Percentiles rank a stretch among this genome's conserved stretches.
These are phyloP conservation scores for Aspergillus aculeatus DNA, from an alignment of 2,329 filamentous ascomycete genomes.

Conservation along the genomic window DNA sequence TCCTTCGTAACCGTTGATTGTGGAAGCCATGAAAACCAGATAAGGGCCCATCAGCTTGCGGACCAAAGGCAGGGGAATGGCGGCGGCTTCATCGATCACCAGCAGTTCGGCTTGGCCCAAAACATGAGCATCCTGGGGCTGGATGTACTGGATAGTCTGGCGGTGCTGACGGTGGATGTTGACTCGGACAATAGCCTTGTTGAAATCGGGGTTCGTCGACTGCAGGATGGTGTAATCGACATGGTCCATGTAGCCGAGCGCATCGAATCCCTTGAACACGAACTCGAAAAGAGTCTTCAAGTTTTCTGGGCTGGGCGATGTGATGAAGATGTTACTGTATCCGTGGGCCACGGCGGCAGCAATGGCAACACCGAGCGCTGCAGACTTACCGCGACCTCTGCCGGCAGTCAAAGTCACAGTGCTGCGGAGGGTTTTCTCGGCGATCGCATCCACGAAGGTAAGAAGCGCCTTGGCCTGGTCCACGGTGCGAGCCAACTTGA, in stretches of 20 bases:
- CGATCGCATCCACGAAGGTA: conserved; percentile 93
- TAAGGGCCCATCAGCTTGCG: conserved; percentile 95
- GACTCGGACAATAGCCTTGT: conserved; percentile 96
- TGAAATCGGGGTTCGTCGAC: conserved; percentile 96
- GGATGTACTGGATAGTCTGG: conserved; percentile 98
- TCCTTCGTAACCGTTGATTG: conserved; percentile 97
- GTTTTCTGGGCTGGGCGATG: conserved; percentile 95
- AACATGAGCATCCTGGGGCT: conserved; percentile 92
- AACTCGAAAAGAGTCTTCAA: conserved; percentile 98
- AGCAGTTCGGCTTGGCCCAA: conserved; percentile 91
- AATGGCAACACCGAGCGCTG: conserved; percentile 88
- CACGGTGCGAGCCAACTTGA: conserved; percentile 82
- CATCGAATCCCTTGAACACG: conserved; percentile 96
- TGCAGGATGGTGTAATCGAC: conserved; percentile 98
- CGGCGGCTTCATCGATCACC: conserved; percentile 96
- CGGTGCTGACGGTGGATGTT: conserved; percentile 93
- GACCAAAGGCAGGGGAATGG: conserved; percentile 89
- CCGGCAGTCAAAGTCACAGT: conserved; percentile 92
- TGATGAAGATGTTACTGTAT: conserved; percentile 99
- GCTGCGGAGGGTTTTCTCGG: conserved; percentile 90
- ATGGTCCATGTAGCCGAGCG: conserved; percentile 89
- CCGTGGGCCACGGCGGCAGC: conserved; percentile 92
- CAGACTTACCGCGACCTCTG: conserved; percentile 94
- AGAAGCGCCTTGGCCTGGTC: conserved; percentile 97
- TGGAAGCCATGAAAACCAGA: conserved; percentile 98